Percentiles rank a stretch among this genome's conserved stretches.
These are phyloP conservation scores for Asterophora parasitica DNA, from an alignment of 768 basidiomycete species.

Conservation along the genomic window DNA sequence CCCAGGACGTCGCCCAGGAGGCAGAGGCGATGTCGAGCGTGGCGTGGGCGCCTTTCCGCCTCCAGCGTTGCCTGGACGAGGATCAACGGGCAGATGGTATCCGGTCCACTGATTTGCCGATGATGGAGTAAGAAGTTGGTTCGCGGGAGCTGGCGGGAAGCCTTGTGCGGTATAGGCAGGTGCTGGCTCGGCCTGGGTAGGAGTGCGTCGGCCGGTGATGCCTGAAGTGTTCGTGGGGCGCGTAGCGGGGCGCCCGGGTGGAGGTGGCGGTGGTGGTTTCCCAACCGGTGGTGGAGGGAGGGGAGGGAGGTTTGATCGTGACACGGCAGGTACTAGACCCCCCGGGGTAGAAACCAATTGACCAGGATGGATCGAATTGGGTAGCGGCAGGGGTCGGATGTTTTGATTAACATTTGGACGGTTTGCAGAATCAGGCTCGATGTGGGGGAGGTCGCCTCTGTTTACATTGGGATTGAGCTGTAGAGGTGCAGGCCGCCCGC, in stretches of 20 bases:
- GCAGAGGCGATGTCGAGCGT: constrained; percentile 43
- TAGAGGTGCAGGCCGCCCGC: constrained; percentile 75
- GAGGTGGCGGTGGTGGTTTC: constrained; percentile 56
- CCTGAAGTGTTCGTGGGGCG: constrained; percentile 29
- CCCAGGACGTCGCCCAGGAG: constrained; percentile 25
- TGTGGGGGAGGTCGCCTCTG: constrained; percentile 63
- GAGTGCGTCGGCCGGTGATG: constrained; percentile 44
- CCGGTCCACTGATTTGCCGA: constrained; percentile 37
- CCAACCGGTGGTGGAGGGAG: constrained; percentile 65
- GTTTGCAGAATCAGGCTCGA: constrained; percentile 61
- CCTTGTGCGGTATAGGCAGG: constrained; percentile 39
- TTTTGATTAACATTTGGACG: constrained; percentile 25
- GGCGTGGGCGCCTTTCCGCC: constrained; percentile 33
- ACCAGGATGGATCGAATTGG: constrained; percentile 27
- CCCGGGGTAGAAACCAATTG: constrained; percentile 26
- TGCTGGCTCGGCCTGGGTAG: constrained; percentile 48
- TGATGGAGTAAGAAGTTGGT: constrained; percentile 39
- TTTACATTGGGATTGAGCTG: constrained; percentile 54
- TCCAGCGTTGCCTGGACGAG: constrained; percentile 48
- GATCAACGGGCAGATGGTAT: constrained; percentile 58
- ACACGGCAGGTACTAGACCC: constrained; percentile 26
- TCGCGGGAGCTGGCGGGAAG: constrained; percentile 36
- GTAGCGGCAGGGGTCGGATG: constrained; percentile 48
- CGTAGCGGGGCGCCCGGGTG: constrained; percentile 33
- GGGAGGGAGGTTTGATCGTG: constrained; percentile 54